Base-by-base conservation (phyloP, 139 green algal species). In the Haematococcus sp. region DNA sequence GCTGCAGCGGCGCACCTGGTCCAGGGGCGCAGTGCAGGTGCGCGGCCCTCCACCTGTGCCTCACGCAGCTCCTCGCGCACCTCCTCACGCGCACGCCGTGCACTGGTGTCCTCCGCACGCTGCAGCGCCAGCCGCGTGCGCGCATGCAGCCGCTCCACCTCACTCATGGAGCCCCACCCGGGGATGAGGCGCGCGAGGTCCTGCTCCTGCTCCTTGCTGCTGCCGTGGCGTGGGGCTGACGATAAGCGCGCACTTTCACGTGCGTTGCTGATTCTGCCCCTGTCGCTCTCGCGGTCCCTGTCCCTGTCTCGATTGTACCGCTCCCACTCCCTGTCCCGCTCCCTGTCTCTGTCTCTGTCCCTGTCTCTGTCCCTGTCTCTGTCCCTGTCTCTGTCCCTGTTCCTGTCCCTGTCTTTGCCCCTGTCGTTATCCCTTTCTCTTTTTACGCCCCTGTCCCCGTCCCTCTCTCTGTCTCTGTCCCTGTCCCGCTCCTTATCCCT, bases 81-180 rank as follows among this genome's bases (percentile, higher is more conserved):
- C 54, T 25, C 35, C 25, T n/a, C 16, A 25, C 16, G 19, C 63
- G 19, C 23, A n/a, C 11, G 3, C 58, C 20, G 56, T 27, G 23
- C 9, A 17, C 23, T 60, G 25, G 65, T 40, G n/a, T 15, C 4
- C 43, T 78, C 73, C 9, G 73, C 73, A 17, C 55, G 63, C 4
- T 25, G 32, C 28, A 79, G 64, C 2, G 65, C 55, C n/a, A 79
- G 40, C 3, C 74, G 74, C 3, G 74, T 79, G 28, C 74, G 64
- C 5, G 74, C 65, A 13, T 44, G 35, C 22, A 79, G 28, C 55
- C 58, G 31, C 40, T 79, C 74, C 7, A 20, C 35, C 1, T 64
- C 35, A 19, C 25, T 54, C 74, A 79, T 70, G 1, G 1, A 19
- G 4, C 74, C 52, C 5, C 68, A 79, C 23, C 65, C 74, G 63